Evolutionary conservation across 192 early-diverging fungal species (phyloP), one percentile per base, ranked within the genome.

Genomic region (Coemansia sp.): DNA sequence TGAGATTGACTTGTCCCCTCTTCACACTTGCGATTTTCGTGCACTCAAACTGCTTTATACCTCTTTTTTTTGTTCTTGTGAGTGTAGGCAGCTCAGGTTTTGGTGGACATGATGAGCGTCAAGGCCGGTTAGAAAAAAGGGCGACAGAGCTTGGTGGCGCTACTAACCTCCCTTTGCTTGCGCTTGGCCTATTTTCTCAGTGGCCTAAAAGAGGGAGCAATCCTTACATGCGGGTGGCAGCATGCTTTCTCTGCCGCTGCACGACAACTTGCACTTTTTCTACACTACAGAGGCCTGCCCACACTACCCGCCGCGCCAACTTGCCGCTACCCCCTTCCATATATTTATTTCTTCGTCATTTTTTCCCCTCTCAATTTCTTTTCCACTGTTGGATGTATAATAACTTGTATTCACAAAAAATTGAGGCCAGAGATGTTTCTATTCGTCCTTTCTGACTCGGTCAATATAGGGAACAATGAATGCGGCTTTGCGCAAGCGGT

Each of bases 41-140:
- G 18, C n/a, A 32, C 47, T 13, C 34, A 39, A 39, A 4, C 18
- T 15, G 34, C 7, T 35, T 35, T 35, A 35, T 35, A 18, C 62
- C 20, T n/a, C 16, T 24, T 22, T 56, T 34, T 56, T 27, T 35
- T 61, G 27, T 50, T 38, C 16, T 43, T n/a, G 55, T 73, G 39
- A 15, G 12, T 40, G 58, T 82, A 82, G 80, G 83, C 83, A 61
- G 83, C 83, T 18, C 83, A 84, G 70, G 78, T 84, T 20, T 69
- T 84, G 55, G 72, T 84, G 45, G 78, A 84, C 49, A 84, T 84
- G 83, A 74, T 80, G 71, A 61, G 66, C 53, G 44, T 74, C 29
- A 79, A 76, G 64, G 39, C 70, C 30, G 29, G 41, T 49, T 81
- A 63, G 67, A 67, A 30, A 29, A 30, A 55, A 29, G 53, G 15